These are phyloP conservation scores for Ascochyta viciae-villosae DNA, from an alignment of 2,329 filamentous ascomycete species.

Conservation along the genomic window DNA sequence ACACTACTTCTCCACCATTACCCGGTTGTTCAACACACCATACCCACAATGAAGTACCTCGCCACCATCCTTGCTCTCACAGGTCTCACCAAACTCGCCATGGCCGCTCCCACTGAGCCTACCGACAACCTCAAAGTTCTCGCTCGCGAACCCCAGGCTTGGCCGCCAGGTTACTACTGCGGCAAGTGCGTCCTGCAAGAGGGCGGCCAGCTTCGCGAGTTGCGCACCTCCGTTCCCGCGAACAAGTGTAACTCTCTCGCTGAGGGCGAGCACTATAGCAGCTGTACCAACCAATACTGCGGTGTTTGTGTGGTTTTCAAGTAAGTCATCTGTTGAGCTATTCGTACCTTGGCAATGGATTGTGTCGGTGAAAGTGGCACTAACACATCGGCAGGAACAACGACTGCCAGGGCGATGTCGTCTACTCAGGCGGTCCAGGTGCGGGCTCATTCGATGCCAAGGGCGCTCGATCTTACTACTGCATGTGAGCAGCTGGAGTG, in stretches of 20 bases:
- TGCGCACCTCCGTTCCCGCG: constrained; percentile 5
- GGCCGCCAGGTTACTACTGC: background rate
- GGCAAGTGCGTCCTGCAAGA: background rate
- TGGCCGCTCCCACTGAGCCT: background rate
- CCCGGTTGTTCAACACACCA: too few species aligned
- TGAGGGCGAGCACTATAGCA: background rate
- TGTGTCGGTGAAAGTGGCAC: too few species aligned
- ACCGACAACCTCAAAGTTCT: background rate
- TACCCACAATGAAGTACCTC: background rate
- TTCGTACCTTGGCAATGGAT: too few species aligned
- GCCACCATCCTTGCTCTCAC: background rate
- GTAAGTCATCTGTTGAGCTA: background rate
- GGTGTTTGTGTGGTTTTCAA: constrained; percentile 12
- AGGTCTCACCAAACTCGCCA: background rate
- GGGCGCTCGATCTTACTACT: constrained; percentile 9
- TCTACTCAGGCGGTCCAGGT: constrained; percentile 3
- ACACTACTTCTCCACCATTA: too few species aligned
- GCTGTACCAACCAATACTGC: constrained; percentile 9
- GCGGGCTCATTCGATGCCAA: constrained; percentile 4
- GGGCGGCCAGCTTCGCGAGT: background rate
- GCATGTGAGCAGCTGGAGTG: background rate
- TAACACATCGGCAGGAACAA: background rate
- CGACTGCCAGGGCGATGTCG: constrained; percentile 6
- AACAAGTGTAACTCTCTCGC: constrained; percentile 3
- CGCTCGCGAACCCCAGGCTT: background rate